Evolutionary conservation across 352 stramenopile genomes (phyloP), one percentile per base, ranked within the genome.

Genomic region (Pythium chondricola): DNA sequence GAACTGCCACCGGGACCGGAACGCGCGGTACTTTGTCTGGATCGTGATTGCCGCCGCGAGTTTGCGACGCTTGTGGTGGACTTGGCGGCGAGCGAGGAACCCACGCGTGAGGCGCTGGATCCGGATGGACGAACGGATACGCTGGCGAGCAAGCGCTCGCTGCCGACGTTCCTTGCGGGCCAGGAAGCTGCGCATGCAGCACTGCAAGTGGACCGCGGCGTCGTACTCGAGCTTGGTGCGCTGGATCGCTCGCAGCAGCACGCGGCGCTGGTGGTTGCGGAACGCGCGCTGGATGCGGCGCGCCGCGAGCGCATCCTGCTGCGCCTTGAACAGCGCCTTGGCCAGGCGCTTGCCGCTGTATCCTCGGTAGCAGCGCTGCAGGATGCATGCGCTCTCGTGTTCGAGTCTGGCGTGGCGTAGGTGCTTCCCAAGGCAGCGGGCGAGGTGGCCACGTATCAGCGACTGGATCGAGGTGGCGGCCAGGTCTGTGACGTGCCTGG

Each of bases 361-460:
- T 0, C 83, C 83, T 16, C 83, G 78, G 39, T 91, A 94, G 41
- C 66, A 85, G 3, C 73, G 72, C 52, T 95, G 83, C 17, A 95
- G 38, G 1, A 87, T 38, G 20, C 40, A 58, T 1, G 67, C 82
- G 2, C 65, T 58, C 2, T 69, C 50, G 29, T 86, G 45, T 53
- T 91, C 71, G 16, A 75, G 57, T 36, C 58, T 68, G 2, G 27
- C 45, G n/a, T 55, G 72, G 0, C 67, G 65, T n/a, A 60, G 56
- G 26, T 44, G 51, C 37, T 52, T 38, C 0, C 47, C 65, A 1
- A 57, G 27, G 1, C 24, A 29, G 20, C 74, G 49, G 14, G 61
- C 74, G 4, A 88, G 45, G 14, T 65, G 56, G 2, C 74, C 73
- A 24, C 82, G 76, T 6, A 85, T 62, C 0, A 85, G 36, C 16